phyloP scores from a whole-genome alignment of 164 flowering plant genomes.

The Saururus chinensis region DNA sequence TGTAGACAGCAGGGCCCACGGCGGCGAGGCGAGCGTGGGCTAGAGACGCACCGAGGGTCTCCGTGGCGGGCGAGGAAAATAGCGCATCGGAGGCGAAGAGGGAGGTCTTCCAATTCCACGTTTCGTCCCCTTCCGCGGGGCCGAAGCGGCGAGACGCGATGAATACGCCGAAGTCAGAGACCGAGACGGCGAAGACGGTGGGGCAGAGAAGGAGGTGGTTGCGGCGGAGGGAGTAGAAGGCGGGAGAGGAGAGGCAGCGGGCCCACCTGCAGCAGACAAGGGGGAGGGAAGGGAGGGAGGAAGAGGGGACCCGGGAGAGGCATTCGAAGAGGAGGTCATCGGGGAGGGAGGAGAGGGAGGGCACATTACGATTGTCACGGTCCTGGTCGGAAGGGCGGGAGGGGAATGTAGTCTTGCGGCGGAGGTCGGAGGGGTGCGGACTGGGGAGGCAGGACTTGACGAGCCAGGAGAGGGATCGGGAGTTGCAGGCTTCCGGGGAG shows the following conservation, averaged over 20 bases:
- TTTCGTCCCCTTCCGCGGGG: not conserved
- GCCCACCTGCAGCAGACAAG: constrained; percentile 64
- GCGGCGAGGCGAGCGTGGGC: constrained; percentile 39
- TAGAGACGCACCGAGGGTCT: constrained; percentile 13
- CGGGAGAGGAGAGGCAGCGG: constrained; percentile 27
- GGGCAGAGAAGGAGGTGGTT: constrained; percentile 27
- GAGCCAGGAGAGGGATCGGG: constrained; percentile 73
- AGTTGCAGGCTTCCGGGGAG: constrained; percentile 35
- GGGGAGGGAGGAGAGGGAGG: constrained; percentile 45
- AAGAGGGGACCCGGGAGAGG: constrained; percentile 47
- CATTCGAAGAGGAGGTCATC: constrained; percentile 76
- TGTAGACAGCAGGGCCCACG: constrained; percentile 39
- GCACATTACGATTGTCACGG: too few species aligned
- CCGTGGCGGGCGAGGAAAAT: too few species aligned
- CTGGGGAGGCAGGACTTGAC: constrained; percentile 73
- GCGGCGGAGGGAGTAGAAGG: constrained; percentile 53
- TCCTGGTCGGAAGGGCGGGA: constrained; percentile 5
- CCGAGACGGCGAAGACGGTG: constrained; percentile 33
- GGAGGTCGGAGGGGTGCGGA: constrained; percentile 21
- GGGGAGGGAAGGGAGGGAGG: constrained; percentile 49
- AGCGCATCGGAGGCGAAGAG: constrained; percentile 9
- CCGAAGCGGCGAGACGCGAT: constrained; percentile 25
- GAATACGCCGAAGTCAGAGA: constrained; percentile 26
- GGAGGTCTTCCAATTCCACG: constrained; percentile 22
- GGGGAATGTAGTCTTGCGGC: constrained; percentile 10